Conservation (phyloP, 805 yeast species). For the Saturnispora mendoncae region DNA sequence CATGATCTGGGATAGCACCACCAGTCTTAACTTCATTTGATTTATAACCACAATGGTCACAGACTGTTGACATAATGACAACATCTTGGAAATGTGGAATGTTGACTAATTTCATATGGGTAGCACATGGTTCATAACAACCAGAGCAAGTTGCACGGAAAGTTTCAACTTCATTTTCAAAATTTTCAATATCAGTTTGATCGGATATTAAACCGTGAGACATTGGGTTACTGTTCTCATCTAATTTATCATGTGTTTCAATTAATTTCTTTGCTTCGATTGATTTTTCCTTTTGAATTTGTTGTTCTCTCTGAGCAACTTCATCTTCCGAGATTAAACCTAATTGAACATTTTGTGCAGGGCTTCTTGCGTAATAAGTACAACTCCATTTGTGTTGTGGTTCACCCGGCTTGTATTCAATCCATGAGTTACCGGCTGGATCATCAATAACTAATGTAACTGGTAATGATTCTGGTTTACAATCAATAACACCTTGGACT, state of each 20-base stretch:
- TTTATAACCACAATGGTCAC: constrained; percentile 90
- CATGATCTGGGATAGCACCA: constrained; percentile 86
- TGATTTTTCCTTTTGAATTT: constrained; percentile 12
- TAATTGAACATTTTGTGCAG: constrained; percentile 76
- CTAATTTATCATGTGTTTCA: constrained; percentile 23
- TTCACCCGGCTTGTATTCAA: constrained; percentile 81
- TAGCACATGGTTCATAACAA: constrained; percentile 72
- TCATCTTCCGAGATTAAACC: constrained; percentile 72
- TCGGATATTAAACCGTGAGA: constrained; percentile 57
- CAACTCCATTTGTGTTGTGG: constrained; percentile 86
- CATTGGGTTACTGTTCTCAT: constrained; percentile 31
- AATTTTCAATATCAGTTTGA: constrained; percentile 69
- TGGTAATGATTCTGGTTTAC: constrained; percentile 63
- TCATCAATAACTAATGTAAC: constrained; percentile 76
- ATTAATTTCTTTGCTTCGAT: constrained; percentile 14
- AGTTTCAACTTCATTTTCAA: constrained; percentile 84
- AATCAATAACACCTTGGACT: constrained; percentile 53
- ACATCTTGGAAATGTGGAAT: constrained; percentile 98
- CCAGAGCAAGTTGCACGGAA: constrained; percentile 90
- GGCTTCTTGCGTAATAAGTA: constrained; percentile 71
- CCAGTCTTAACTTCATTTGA: constrained; percentile 98
- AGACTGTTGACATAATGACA: constrained; percentile 87
- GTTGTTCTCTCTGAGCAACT: constrained; percentile 44
- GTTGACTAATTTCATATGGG: constrained; percentile 94
- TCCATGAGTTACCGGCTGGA: constrained; percentile 97